Evolutionary conservation across 306 rosid species (phyloP), one percentile per base, ranked within the genome.

Genomic region (Vigna reflexopilosa): DNA sequence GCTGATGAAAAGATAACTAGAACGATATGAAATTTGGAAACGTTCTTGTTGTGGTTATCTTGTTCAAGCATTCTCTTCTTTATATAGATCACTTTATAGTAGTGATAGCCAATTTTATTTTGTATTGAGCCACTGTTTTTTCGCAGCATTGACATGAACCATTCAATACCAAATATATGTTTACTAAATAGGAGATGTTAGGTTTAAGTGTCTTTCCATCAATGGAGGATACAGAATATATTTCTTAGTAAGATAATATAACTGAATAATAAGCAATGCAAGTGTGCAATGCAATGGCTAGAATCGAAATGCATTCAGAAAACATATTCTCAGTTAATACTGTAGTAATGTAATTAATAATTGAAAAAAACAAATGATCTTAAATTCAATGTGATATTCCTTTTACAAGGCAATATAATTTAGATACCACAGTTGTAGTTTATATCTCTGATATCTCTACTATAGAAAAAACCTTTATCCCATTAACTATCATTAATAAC

Each of bases 161-260:
- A 66, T 73, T 80, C 52, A 73, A 42, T 55, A 34, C 20, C 62
- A 55, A 66, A 72, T 72, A 63, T 80, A 51, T 80, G 57, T 62
- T 22, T 44, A 19, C 22, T 0, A 28, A 40, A 2, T 17, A 10
- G 30, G 32, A 81, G 65, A 81, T 67, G 19, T 36, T 16, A 26
- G 26, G 81, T 77, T 48, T 50, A 50, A 58, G 47, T 69, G 72
- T 2, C 22, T 20, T 67, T 77, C 58, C 34, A 67, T 75, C 49
- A 24, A 26, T 55, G 70, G 32, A 52, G 24, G 56, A 54, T 34
- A 20, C 17, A 59, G 16, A 78, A 61, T 47, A 20, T 59, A 11
- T 79, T 26, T 79, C 12, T 47, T 48, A 68, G 11, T 42, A 69
- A 67, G 52, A 59, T 59, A 34, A 59, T 51, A 13, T 0, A 17